Base-by-base conservation (phyloP, 306 rosid species). In the Echinosophora koreensis region DNA sequence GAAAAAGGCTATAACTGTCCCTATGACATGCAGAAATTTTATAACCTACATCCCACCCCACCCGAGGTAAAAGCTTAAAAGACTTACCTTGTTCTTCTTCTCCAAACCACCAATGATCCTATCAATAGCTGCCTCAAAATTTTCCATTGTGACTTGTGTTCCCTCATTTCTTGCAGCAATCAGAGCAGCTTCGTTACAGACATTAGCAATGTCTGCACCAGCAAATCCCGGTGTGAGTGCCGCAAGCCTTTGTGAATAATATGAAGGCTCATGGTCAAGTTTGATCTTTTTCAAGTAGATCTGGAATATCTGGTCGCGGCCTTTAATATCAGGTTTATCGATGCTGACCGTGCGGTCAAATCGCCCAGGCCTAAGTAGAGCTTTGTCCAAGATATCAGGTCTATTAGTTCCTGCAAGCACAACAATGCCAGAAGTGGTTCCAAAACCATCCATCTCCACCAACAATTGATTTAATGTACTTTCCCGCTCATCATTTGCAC, bases 151-250 rank as follows among this genome's bases (percentile, higher is more conserved):
- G 75, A 95, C 90, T 80, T 76, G 80, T 28, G 83, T 35, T 78
- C 83, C 72, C 57, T 90, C 97, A 74, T 17, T 11, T 74, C 98
- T 92, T 22, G 98, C 98, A 80, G 98, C 98, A 87, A 95, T 89
- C 58, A 95, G 80, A 47, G 98, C 98, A 83, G 93, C 98, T 87
- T 95, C 98, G 34, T 95, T 95, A 81, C 97, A 92, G 35, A 95
- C 97, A 87, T 95, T 95, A 52, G 98, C 97, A 84, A 95, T 95
- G 87, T 92, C 98, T n/a, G 98, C 98, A 73, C 98, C 98, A 28
- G 97, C 97, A 89, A 95, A 92, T 71, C 98, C 98, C 41, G 98
- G 98, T n/a, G 97, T 95, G 42, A 92, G 90, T 52, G 98, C 97
- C 39, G 98, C 97, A 66, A 95, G 97, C 86, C 97, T 89, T 61